Percentiles rank a stretch among this genome's conserved stretches.
Evolutionary conservation across 176 grass and related monocot genomes (phyloP).

Genomic region (Paspalum notatum): DNA sequence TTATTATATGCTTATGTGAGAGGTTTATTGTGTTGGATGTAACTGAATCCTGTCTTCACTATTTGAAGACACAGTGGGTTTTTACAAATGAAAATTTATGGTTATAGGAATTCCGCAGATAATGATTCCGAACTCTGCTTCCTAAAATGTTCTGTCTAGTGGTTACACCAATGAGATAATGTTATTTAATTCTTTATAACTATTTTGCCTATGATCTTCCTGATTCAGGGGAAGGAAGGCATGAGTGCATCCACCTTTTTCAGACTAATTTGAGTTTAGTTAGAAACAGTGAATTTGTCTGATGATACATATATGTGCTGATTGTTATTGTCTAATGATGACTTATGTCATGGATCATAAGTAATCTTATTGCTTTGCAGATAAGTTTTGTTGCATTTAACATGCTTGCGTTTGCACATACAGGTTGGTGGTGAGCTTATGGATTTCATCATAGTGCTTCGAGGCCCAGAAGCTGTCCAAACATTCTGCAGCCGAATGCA

Average conservation of each 20-base stretch:
- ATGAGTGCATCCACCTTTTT: not conserved
- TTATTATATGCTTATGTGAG: not conserved
- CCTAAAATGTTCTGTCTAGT: not conserved
- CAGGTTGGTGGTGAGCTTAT: conserved; percentile 79
- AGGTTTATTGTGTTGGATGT: not conserved
- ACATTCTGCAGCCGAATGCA: conserved; percentile 81
- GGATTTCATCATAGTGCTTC: conserved; percentile 92
- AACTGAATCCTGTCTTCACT: not conserved
- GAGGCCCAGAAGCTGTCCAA: conserved; percentile 66
- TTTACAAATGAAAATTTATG: not conserved
- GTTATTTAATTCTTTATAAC: not conserved
- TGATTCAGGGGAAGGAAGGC: not conserved
- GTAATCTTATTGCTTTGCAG: too few species aligned
- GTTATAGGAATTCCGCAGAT: not conserved
- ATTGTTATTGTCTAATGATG: too few species aligned
- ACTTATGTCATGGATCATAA: too few species aligned
- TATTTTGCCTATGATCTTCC: not conserved
- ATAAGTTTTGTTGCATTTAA: conserved; percentile 24
- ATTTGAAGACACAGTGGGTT: not conserved
- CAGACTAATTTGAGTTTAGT: not conserved
- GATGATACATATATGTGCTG: too few species aligned
- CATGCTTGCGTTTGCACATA: conserved; percentile 24
- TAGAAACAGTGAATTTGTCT: not conserved
- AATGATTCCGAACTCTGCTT: not conserved
- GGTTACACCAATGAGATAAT: not conserved